These are phyloP conservation scores for Fusarium austroafricanum DNA, from an alignment of 2,329 filamentous ascomycete species.

Conservation along the genomic window DNA sequence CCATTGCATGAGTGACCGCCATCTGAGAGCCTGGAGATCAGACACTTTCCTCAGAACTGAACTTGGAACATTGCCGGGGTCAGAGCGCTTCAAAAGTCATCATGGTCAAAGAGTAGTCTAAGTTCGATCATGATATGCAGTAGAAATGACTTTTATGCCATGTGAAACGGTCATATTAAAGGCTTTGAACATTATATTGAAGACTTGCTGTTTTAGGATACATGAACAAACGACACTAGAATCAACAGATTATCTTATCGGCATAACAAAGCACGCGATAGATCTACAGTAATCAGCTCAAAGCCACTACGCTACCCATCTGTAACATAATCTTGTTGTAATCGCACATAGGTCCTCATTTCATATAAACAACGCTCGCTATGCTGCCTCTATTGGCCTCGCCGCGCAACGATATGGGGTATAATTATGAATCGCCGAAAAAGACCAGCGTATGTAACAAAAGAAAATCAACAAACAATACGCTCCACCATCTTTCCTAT, in stretches of 20 bases:
- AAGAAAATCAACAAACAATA: conserved; percentile 20
- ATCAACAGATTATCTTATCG: background rate
- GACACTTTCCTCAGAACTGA: background rate
- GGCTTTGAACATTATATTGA: conserved; percentile 6
- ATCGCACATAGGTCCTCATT: conserved; percentile 11
- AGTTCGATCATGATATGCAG: background rate
- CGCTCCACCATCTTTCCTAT: background rate
- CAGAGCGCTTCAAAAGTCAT: too few species aligned
- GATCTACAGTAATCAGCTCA: background rate
- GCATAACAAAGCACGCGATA: background rate
- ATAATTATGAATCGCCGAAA: conserved; percentile 41
- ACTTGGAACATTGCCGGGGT: background rate
- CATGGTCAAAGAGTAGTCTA: background rate
- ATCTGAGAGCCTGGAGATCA: conserved; percentile 10
- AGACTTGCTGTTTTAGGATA: too few species aligned
- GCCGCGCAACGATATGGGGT: conserved; percentile 35
- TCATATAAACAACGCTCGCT: conserved; percentile 36
- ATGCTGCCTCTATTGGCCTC: conserved; percentile 25
- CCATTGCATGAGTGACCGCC: conserved; percentile 35
- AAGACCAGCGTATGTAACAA: conserved; percentile 37
- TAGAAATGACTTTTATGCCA: background rate
- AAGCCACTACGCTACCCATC: background rate
- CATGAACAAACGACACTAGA: background rate
- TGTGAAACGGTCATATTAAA: background rate
- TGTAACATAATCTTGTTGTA: conserved; percentile 6